Percentiles rank a stretch among this genome's conserved stretches.
Evolutionary conservation across 208 protist species (phyloP).

Genomic region (Trypanosoma conorhini): DNA sequence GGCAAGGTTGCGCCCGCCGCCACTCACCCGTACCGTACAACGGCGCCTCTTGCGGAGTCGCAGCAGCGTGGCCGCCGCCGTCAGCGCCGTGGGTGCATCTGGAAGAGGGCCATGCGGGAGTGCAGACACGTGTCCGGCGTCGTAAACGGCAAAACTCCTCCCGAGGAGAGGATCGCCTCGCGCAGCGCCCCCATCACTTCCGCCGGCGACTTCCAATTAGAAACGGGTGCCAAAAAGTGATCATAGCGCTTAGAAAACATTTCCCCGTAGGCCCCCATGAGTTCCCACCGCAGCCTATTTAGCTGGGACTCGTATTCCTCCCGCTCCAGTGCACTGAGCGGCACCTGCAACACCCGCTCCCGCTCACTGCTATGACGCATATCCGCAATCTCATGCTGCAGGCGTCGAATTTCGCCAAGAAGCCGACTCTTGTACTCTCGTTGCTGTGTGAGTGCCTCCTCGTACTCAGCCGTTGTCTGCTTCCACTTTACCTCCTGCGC

Average conservation of each 20-base stretch:
- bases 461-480: constrained; percentile 10
- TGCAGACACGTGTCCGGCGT: constrained; percentile 30
- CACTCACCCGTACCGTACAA: neutral
- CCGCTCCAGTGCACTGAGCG: constrained; percentile 9
- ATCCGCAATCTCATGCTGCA: constrained; percentile 14
- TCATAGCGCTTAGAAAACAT: constrained; percentile 20
- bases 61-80: neutral
- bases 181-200: neutral
- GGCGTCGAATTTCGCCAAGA: neutral
- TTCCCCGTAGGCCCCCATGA: constrained; percentile 9
- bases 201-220: constrained; percentile 7
- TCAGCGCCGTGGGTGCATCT: neutral
- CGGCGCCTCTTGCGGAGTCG: neutral
- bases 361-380: neutral
- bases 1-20: neutral
- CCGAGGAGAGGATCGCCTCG: constrained; percentile 18
- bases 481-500: constrained; percentile 12
- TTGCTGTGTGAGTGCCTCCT: constrained; percentile 21
- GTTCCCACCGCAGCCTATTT: constrained; percentile 6
- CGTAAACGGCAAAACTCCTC: constrained; percentile 44
- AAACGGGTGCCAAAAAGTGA: constrained; percentile 13
- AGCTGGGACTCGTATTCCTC: constrained; percentile 9
- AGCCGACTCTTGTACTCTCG: constrained; percentile 23
- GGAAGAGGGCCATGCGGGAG: constrained; percentile 33
- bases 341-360: constrained; percentile 5